Percentiles rank a stretch among this genome's conserved stretches.
Conservation (phyloP, 805 yeast genomes). For the Ogataea pini region DNA sequence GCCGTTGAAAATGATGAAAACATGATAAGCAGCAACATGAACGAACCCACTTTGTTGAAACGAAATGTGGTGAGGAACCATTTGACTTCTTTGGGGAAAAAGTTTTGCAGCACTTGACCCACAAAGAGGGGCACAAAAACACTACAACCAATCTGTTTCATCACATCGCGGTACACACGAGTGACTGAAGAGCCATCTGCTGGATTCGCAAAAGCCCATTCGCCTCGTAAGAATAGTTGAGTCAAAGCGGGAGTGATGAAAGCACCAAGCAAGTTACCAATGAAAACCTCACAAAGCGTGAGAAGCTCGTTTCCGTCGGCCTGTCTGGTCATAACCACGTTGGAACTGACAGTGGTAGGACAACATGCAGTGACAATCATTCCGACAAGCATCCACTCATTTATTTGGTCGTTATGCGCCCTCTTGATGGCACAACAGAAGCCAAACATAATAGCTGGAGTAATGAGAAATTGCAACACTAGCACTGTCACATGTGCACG, state of each 20-base stretch:
- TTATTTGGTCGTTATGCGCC: constrained; percentile 59
- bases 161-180: constrained; percentile 67
- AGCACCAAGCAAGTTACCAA: constrained; percentile 84
- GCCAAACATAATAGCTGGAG: constrained; percentile 57
- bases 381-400: constrained; percentile 79
- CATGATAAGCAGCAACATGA: constrained; percentile 70
- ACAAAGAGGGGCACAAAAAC: constrained; percentile 84
- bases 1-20: constrained; percentile 77
- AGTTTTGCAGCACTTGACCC: constrained; percentile 80
- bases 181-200: constrained; percentile 55
- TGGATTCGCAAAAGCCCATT: constrained; percentile 82
- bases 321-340: constrained; percentile 85
- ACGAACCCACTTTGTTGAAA: constrained; percentile 72
- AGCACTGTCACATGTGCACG: constrained; percentile 77
- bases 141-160: constrained; percentile 81
- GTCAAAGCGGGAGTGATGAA: constrained; percentile 84
- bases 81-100: constrained; percentile 64
- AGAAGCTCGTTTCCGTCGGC: constrained; percentile 80
- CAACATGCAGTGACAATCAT: constrained; percentile 80
- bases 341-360: constrained; percentile 90
- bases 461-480: constrained; percentile 64
- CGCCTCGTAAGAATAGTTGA: constrained; percentile 62
- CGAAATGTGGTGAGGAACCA: constrained; percentile 59
- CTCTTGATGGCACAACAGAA: constrained; percentile 64
- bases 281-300: constrained; percentile 79